Conservation (phyloP, 73 alveolate genomes). For the Paraurostyla sp. region DNA sequence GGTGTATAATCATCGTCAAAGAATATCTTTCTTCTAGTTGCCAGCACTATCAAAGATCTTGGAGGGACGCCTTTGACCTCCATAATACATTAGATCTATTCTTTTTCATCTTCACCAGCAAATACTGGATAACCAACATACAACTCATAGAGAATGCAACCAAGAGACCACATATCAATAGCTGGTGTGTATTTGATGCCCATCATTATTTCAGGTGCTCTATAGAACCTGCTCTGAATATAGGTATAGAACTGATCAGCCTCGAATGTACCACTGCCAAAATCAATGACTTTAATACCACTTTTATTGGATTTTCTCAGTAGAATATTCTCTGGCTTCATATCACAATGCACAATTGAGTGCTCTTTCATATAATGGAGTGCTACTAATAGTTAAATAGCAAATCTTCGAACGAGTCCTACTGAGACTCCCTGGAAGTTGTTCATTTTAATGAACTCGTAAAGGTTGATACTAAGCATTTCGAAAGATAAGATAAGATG, state of each 20-base stretch:
- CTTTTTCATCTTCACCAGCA: slow-evolving; percentile 84
- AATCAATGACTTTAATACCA: slow-evolving; percentile 89
- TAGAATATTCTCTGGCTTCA: slow-evolving; percentile 92
- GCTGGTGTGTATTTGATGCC: slow-evolving; percentile 75
- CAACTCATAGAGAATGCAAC: slow-evolving; percentile 75
- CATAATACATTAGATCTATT: slow-evolving; percentile 86
- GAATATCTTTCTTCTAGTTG: slow-evolving; percentile 74
- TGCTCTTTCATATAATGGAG: slow-evolving; percentile 77
- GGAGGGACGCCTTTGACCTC: slow-evolving; percentile 92
- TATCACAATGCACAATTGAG: slow-evolving; percentile 87
- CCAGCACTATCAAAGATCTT: slow-evolving; percentile 60
- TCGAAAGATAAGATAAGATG: slow-evolving; percentile 73
- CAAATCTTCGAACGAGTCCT: slow-evolving; percentile 55
- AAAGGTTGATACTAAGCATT: slow-evolving; percentile 75
- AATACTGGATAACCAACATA: slow-evolving; percentile 75
- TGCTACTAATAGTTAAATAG: slow-evolving; percentile 74
- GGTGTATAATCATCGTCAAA: slow-evolving; percentile 76
- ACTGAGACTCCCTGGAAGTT: slow-evolving; percentile 80
- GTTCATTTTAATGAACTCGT: slow-evolving; percentile 71
- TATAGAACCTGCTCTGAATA: slow-evolving; percentile 69
- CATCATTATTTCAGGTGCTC: slow-evolving; percentile 79
- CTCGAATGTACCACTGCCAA: slow-evolving; percentile 84
- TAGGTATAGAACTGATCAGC: slow-evolving; percentile 76
- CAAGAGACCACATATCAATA: slow-evolving; percentile 82
- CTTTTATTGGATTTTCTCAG: slow-evolving; percentile 76